phyloP scores from a whole-genome alignment of 306 rosid genomes.

The Myrica gale region DNA sequence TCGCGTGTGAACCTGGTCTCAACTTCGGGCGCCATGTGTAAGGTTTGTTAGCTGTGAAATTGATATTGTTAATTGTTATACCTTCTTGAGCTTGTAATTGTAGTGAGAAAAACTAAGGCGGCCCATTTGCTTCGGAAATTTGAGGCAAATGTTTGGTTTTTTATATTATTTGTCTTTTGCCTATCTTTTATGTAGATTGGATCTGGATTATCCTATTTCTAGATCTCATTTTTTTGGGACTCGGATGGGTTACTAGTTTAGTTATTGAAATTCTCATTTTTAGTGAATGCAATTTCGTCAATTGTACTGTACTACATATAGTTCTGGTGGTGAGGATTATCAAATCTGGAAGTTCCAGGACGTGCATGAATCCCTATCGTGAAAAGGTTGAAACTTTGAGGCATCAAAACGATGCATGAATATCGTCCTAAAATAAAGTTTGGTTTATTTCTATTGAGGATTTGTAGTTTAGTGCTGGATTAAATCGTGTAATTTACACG shows the following conservation, averaged over 20 bases:
- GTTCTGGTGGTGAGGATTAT: neutral
- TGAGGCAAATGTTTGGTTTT: neutral
- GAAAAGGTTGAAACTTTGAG: neutral
- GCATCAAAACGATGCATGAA: neutral
- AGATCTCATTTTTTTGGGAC: constrained; percentile 5
- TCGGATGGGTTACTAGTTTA: neutral
- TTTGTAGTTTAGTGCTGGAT: neutral
- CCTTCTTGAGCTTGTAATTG: constrained; percentile 7
- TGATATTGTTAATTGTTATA: constrained; percentile 3
- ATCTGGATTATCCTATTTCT: constrained; percentile 11
- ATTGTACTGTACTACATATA: neutral
- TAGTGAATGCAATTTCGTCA: neutral
- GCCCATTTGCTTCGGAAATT: constrained; percentile 16
- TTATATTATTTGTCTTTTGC: neutral
- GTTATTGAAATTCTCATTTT: neutral
- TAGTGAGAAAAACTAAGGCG: neutral
- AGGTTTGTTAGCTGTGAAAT: constrained; percentile 46
- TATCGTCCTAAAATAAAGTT: neutral
- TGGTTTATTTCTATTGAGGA: no score
- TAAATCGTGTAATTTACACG: neutral
- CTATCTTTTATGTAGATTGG: constrained; percentile 25
- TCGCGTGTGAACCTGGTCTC: constrained; percentile 52
- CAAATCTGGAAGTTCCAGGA: neutral
- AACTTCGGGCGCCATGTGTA: constrained; percentile 16
- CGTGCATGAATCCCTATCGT: neutral